phyloP scores from a whole-genome alignment of 371 early-diverging fungal species.

The Lichtheimia corymbifera region DNA sequence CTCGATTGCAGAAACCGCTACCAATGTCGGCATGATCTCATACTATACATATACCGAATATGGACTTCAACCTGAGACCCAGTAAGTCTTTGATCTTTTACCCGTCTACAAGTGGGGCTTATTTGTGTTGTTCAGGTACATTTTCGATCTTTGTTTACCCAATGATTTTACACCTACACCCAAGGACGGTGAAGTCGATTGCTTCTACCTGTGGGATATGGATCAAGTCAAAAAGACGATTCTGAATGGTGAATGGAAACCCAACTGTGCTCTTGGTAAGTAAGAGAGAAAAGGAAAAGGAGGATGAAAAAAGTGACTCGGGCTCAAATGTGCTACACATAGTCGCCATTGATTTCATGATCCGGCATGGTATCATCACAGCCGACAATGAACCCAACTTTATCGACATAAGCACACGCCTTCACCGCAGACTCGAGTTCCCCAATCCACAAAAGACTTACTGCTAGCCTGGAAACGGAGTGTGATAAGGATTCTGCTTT shows the following conservation, averaged over 20 bases:
- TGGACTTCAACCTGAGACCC: slow-evolving; percentile 71
- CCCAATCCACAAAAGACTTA: slow-evolving; percentile 57
- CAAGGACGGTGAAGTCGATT: slow-evolving; percentile 90
- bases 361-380: slow-evolving; percentile 73
- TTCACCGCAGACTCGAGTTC: slow-evolving; percentile 69
- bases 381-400: slow-evolving; percentile 85
- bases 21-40: slow-evolving; percentile 65
- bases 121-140: slow-evolving; percentile 43
- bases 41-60: slow-evolving; percentile 61
- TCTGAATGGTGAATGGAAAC: slow-evolving; percentile 76
- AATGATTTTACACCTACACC: slow-evolving; percentile 66
- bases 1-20: slow-evolving; percentile 54
- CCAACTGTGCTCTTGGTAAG: slow-evolving; percentile 77
- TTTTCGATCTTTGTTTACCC: slow-evolving; percentile 83
- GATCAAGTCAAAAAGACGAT: slow-evolving; percentile 60
- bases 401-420: slow-evolving; percentile 62
- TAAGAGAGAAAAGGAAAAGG: background rate
- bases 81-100: slow-evolving; percentile 45
- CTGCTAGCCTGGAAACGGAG: background rate
- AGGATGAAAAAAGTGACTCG: background rate
- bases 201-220: slow-evolving; percentile 75
- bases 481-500: background rate
- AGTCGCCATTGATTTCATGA: slow-evolving; percentile 84
- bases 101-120: background rate
- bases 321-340: background rate